Conservation (phyloP, 768 basidiomycete species). For the Auricularia cornea region DNA sequence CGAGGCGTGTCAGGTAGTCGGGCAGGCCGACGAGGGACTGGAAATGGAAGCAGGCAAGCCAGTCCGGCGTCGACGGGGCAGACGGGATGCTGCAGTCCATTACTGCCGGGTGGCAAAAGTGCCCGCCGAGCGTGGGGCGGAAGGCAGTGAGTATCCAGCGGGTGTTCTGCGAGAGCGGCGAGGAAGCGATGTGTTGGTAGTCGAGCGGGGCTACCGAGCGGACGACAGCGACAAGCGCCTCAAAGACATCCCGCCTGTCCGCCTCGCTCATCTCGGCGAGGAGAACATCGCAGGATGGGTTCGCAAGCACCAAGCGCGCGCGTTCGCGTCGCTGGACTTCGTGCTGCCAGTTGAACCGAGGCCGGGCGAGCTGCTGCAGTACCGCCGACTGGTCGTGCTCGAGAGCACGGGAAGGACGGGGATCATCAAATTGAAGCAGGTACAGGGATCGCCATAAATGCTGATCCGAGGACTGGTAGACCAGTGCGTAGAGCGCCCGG, state of each 20-base stretch:
- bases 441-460: neutral
- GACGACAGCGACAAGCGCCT: neutral
- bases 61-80: neutral
- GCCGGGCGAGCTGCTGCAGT: neutral
- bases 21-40: neutral
- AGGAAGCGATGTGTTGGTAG: neutral
- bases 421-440: neutral
- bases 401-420: neutral
- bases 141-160: neutral
- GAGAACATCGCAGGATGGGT: neutral
- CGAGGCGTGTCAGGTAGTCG: neutral
- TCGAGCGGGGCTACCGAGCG: neutral
- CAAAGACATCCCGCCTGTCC: neutral
- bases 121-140: neutral
- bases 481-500: neutral
- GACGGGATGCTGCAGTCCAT: neutral
- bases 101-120: neutral
- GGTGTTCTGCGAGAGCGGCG: neutral
- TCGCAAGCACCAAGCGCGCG: neutral
- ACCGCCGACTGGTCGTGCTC: neutral
- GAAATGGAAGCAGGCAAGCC: neutral
- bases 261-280: neutral
- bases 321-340: neutral
- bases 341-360: neutral
- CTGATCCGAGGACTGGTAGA: neutral